Percentiles rank a stretch among this genome's conserved stretches.
phyloP scores from a whole-genome alignment of 2,329 filamentous ascomycete genomes.

The Ceratocystis diversiconidia region DNA sequence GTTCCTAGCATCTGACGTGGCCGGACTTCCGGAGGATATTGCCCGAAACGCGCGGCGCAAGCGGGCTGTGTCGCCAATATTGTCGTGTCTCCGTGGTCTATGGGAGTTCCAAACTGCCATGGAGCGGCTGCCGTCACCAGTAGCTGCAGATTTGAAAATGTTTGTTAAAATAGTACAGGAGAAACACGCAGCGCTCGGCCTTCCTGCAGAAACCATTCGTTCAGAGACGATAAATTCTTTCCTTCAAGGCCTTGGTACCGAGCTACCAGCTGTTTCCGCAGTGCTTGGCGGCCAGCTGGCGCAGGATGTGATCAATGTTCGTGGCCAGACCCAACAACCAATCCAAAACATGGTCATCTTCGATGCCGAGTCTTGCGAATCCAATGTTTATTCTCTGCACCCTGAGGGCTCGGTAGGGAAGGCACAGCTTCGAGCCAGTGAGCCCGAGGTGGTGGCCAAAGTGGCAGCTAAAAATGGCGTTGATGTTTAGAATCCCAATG shows the following conservation, averaged over 20 bases:
- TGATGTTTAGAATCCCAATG: constrained; percentile 5
- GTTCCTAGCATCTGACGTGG: constrained; percentile 60
- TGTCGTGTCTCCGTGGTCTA: constrained; percentile 75
- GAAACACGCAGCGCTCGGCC: constrained; percentile 59
- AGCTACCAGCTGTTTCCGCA: constrained; percentile 75
- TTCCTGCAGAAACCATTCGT: constrained; percentile 52
- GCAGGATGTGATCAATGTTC: constrained; percentile 93
- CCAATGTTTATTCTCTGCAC: constrained; percentile 68
- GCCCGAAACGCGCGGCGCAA: constrained; percentile 50
- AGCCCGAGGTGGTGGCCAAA: constrained; percentile 3
- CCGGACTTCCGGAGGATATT: constrained; percentile 52
- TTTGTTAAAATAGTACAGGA: constrained; percentile 69
- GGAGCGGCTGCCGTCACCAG: constrained; percentile 30
- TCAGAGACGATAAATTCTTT: constrained; percentile 69
- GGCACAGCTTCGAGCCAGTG: constrained; percentile 8
- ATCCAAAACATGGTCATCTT: constrained; percentile 92
- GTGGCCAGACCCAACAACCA: constrained; percentile 80
- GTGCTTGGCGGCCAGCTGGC: constrained; percentile 82
- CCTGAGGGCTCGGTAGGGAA: constrained; percentile 38
- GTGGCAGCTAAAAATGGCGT: constrained; percentile 8
- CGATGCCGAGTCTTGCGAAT: constrained; percentile 68
- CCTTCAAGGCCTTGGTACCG: constrained; percentile 69
- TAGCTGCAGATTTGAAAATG: constrained; percentile 32
- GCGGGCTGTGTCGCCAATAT: constrained; percentile 63
- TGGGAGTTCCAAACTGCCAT: constrained; percentile 63